These are phyloP conservation scores for Candida sp. DNA, from an alignment of 1,139 yeast species.

Conservation along the genomic window DNA sequence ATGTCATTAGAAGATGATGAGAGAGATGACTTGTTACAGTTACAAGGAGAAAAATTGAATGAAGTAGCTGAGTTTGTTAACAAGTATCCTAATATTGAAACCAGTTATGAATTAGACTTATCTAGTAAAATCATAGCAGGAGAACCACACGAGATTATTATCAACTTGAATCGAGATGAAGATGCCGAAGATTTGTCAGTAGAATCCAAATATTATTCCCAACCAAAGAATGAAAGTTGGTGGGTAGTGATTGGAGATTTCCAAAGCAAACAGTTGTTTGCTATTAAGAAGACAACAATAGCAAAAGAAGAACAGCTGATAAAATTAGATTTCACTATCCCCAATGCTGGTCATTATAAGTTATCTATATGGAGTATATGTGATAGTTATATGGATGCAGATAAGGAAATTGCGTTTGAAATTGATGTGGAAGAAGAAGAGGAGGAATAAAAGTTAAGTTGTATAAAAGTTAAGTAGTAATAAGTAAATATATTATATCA, in stretches of 20 bases:
- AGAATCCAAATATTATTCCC: constrained; percentile 55
- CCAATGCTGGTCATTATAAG: constrained; percentile 56
- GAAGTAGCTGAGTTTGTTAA: constrained; percentile 87
- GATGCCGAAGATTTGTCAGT: constrained; percentile 67
- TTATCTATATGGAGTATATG: constrained; percentile 84
- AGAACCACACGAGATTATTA: constrained; percentile 44
- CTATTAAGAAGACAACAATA: constrained; percentile 65
- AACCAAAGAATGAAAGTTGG: constrained; percentile 74
- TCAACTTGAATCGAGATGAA: constrained; percentile 69
- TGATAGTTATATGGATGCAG: constrained; percentile 89
- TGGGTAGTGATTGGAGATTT: constrained; percentile 82
- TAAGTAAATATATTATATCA: too few relatives aligned
- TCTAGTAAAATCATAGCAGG: constrained; percentile 32
- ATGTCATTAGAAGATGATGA: constrained; percentile 83
- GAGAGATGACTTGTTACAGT: constrained; percentile 59
- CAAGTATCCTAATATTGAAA: constrained; percentile 82
- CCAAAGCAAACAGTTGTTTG: constrained; percentile 58
- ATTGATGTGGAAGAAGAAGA: constrained; percentile 30
- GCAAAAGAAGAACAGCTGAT: constrained; percentile 51
- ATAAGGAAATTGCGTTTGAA: constrained; percentile 65
- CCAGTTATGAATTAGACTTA: constrained; percentile 50
- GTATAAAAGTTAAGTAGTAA: too few relatives aligned
- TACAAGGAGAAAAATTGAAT: constrained; percentile 47
- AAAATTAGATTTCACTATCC: constrained; percentile 54
- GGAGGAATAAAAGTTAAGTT: background rate